A percentile compares a stretch with the other conserved stretches of the same genome.
These are phyloP conservation scores for Nitzschia putrida DNA, from an alignment of 108 stramenopile species.

Conservation along the genomic window DNA sequence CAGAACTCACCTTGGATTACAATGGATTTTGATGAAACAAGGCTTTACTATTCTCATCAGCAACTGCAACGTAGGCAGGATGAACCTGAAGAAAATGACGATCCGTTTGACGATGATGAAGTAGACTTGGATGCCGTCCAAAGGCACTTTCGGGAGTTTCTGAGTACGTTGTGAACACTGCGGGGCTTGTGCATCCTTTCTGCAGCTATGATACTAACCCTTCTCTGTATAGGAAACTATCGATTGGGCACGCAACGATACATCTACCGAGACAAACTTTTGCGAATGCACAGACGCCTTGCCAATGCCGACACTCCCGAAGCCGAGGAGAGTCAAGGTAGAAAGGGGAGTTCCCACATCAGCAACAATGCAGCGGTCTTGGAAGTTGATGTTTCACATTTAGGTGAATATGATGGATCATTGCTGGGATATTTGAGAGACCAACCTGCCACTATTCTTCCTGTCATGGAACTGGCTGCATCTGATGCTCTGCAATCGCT, in stretches of 20 bases:
- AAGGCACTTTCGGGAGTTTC: conserved; percentile 85
- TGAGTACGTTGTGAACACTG: conserved; percentile 53
- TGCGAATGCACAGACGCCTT: conserved; percentile 80
- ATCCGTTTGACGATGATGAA: conserved; percentile 10
- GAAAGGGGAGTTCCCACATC: not conserved
- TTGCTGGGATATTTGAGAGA: conserved; percentile 69
- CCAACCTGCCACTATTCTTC: conserved; percentile 66
- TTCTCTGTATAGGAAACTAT: conserved; percentile 62
- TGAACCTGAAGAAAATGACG: conserved; percentile 16
- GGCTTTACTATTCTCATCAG: conserved; percentile 87
- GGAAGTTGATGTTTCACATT: conserved; percentile 75
- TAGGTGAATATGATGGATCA: conserved; percentile 85
- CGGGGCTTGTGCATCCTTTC: not conserved
- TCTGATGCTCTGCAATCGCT: conserved; percentile 72
- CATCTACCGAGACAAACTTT: conserved; percentile 75
- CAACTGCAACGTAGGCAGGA: conserved; percentile 49
- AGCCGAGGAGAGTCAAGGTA: not conserved
- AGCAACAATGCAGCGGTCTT: conserved; percentile 53
- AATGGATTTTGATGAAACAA: conserved; percentile 85
- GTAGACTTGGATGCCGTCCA: conserved; percentile 62
- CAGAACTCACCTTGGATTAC: not conserved
- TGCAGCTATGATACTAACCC: not conserved
- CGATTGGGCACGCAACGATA: conserved; percentile 72
- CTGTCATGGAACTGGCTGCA: conserved; percentile 74
- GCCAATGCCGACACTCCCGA: conserved; percentile 12